Percentiles rank a stretch among this genome's conserved stretches.
phyloP scores from a whole-genome alignment of 306 rosid genomes.

The Fagus crenata region DNA sequence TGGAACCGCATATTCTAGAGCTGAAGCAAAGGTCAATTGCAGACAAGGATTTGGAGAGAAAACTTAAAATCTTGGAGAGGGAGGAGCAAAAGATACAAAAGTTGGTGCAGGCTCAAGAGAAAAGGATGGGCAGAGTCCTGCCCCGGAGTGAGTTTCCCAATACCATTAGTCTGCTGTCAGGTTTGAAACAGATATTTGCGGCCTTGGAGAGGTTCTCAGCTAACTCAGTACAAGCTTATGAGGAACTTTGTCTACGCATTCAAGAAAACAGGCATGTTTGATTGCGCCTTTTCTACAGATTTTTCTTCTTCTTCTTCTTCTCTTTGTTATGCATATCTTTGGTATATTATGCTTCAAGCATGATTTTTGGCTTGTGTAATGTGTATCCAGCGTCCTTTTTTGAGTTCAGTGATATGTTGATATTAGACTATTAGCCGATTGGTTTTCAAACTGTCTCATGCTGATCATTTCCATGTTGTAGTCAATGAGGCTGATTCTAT shows the following conservation, averaged over 20 bases:
- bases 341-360: neutral
- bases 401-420: neutral
- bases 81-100: conserved; percentile 59
- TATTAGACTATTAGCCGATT: neutral
- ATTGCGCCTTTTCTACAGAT: conserved; percentile 12
- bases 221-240: conserved; percentile 46
- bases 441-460: neutral
- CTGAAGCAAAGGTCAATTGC: conserved; percentile 41
- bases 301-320: no score
- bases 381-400: no score
- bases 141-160: conserved; percentile 27
- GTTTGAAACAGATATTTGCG: conserved; percentile 52
- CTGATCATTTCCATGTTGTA: neutral
- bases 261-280: conserved; percentile 27
- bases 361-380: neutral
- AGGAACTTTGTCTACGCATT: conserved; percentile 55
- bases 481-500: neutral
- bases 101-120: conserved; percentile 42
- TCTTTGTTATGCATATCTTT: neutral
- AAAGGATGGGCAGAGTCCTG: conserved; percentile 24
- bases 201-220: conserved; percentile 60
- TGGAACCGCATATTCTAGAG: conserved; percentile 49
- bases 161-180: conserved; percentile 28
- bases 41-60: conserved; percentile 63
- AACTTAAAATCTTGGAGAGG: conserved; percentile 41